phyloP scores from a whole-genome alignment of 108 stramenopile genomes.

The Fistulifera pelliculosa region DNA sequence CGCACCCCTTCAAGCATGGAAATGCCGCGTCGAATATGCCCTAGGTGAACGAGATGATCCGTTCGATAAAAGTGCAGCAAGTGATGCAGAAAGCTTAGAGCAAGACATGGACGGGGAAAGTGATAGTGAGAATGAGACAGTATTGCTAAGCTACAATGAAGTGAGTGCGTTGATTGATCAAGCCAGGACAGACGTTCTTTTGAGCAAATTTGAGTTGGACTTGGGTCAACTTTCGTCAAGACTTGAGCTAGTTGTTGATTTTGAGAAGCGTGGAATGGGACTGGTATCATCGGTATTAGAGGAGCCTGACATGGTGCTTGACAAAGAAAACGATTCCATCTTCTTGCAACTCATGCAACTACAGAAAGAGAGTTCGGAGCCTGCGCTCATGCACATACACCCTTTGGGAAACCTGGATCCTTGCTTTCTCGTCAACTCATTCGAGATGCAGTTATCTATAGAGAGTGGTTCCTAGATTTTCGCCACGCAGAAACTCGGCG shows the following conservation, averaged over 20 bases:
- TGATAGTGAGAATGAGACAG: conserved; percentile 22
- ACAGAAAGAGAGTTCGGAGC: conserved; percentile 10
- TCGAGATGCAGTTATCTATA: conserved; percentile 34
- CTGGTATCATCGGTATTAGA: conserved; percentile 25
- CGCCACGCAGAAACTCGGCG: conserved; percentile 30
- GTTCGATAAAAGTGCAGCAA: neutral
- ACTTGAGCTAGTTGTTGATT: conserved; percentile 27
- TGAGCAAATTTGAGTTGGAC: conserved; percentile 26
- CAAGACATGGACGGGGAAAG: conserved; percentile 15
- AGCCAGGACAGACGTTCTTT: conserved; percentile 14
- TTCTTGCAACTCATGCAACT: conserved; percentile 17
- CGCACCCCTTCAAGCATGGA: conserved; percentile 19
- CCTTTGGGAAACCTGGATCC: conserved; percentile 34
- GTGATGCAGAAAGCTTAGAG: conserved; percentile 2
- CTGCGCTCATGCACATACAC: conserved; percentile 29
- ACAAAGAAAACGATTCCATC: conserved; percentile 25
- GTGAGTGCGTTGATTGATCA: conserved; percentile 27
- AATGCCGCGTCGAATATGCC: conserved; percentile 5
- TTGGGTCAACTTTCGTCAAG: conserved; percentile 12
- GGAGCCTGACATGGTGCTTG: conserved; percentile 3
- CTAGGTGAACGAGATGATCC: conserved; percentile 17
- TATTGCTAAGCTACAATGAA: conserved; percentile 29
- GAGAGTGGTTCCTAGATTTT: conserved; percentile 56
- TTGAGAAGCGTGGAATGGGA: conserved; percentile 36
- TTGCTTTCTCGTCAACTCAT: conserved; percentile 40